Conservation (phyloP, 148 eudicot species). For the Vaccinium macrocarpon region DNA sequence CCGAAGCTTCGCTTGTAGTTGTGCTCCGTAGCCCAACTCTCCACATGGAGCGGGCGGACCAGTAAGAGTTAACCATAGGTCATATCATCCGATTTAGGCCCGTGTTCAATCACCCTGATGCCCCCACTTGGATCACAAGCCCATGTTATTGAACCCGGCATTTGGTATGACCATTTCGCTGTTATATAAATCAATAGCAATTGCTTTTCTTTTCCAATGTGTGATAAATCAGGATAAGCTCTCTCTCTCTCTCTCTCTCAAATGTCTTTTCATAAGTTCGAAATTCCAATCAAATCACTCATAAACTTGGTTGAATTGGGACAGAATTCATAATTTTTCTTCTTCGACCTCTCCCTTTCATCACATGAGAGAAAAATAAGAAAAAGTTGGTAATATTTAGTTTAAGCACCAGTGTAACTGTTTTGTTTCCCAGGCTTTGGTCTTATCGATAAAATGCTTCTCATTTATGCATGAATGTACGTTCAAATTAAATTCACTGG, state of each 20-base stretch:
- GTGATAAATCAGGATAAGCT: background rate
- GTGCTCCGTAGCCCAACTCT: background rate
- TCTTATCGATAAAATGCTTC: too few relatives aligned
- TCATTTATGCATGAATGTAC: too few relatives aligned
- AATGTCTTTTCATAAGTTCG: background rate
- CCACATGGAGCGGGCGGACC: conserved; percentile 26
- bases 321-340: background rate
- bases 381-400: too few relatives aligned
- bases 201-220: background rate
- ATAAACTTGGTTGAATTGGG: background rate
- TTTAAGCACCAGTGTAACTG: too few relatives aligned
- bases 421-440: too few relatives aligned
- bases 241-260: background rate
- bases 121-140: too few relatives aligned
- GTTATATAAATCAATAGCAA: background rate
- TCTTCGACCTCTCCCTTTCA: background rate
- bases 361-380: too few relatives aligned
- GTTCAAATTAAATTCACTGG: too few relatives aligned
- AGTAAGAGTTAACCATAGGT: background rate
- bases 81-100: background rate
- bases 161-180: too few relatives aligned
- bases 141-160: too few relatives aligned
- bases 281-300: background rate
- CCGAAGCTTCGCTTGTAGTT: too few relatives aligned
- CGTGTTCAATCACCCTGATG: too few relatives aligned